phyloP scores from a whole-genome alignment of 108 stramenopile genomes.

The Nitzschia sp. region DNA sequence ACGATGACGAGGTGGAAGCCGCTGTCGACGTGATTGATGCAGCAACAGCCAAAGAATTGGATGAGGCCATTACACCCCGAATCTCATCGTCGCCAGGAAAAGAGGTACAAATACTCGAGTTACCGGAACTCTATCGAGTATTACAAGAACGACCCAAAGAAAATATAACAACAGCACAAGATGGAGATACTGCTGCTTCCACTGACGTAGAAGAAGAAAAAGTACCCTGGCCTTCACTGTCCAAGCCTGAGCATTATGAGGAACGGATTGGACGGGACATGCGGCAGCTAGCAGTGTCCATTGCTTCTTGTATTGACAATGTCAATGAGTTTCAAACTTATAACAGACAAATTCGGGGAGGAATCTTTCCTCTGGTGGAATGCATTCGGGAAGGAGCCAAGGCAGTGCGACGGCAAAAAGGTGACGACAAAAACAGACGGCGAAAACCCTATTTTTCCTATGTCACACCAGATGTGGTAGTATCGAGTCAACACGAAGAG shows the following conservation, averaged over 20 bases:
- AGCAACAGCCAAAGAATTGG: conserved; percentile 39
- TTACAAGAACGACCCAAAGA: background rate
- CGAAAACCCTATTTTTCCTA: background rate
- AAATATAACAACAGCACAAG: background rate
- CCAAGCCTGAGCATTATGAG: conserved; percentile 61
- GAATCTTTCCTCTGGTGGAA: conserved; percentile 69
- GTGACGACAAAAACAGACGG: conserved; percentile 4
- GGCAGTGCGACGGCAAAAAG: conserved; percentile 16
- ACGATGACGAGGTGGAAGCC: background rate
- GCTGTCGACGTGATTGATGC: conserved; percentile 13
- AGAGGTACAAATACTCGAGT: conserved; percentile 15
- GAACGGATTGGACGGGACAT: conserved; percentile 70
- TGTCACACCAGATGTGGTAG: background rate
- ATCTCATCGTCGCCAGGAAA: conserved; percentile 11
- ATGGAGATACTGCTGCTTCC: background rate
- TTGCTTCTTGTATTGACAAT: conserved; percentile 64
- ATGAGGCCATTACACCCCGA: conserved; percentile 33
- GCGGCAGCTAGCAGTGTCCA: conserved; percentile 52
- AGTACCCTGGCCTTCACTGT: conserved; percentile 31
- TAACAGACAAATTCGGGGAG: conserved; percentile 64
- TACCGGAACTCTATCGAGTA: conserved; percentile 14
- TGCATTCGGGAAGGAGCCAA: conserved; percentile 72
- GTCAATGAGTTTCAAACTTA: conserved; percentile 66
- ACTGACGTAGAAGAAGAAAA: background rate
- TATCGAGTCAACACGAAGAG: conserved; percentile 49